These are phyloP conservation scores for Fonsecaea pedrosoi DNA, from an alignment of 2,329 filamentous ascomycete species.

Conservation along the genomic window DNA sequence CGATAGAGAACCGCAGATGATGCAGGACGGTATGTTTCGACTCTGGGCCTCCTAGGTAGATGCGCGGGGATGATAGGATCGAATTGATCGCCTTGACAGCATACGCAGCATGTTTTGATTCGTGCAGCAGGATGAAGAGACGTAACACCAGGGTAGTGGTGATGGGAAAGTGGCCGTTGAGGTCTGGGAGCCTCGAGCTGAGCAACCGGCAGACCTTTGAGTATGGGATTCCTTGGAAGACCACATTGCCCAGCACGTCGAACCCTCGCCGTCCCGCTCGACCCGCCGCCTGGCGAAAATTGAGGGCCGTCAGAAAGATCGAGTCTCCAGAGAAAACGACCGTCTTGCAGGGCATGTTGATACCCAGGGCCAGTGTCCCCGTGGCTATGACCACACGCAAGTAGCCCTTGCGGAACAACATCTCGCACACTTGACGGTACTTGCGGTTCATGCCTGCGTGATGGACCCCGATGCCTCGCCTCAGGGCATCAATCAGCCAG, in stretches of 20 bases:
- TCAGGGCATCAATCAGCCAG: conserved; percentile 1
- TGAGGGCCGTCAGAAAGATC: conserved; percentile 1
- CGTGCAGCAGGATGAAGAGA: conserved; percentile 1
- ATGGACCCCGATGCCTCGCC: conserved; percentile 1
- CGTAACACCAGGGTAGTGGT: background rate
- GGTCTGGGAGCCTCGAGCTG: background rate
- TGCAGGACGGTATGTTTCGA: background rate
- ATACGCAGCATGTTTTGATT: background rate
- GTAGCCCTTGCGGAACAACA: conserved; percentile 1
- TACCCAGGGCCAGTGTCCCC: background rate
- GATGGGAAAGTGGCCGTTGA: conserved; percentile 2
- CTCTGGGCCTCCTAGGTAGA: background rate
- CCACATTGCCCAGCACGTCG: background rate
- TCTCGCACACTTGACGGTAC: conserved; percentile 5
- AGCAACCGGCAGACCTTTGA: conserved; percentile 5
- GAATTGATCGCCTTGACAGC: conserved; percentile 4
- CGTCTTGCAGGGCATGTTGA: conserved; percentile 3
- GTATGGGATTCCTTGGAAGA: background rate
- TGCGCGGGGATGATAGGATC: background rate
- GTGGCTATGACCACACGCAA: conserved; percentile 3
- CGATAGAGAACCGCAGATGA: background rate
- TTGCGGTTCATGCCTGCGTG: conserved; percentile 7
- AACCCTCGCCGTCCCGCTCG: background rate
- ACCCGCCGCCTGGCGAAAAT: background rate
- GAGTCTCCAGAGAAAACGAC: conserved; percentile 3